Percentiles rank a stretch among this genome's conserved stretches.
Evolutionary conservation across 768 basidiomycete species (phyloP).

Genomic region (Kwoniella dendrophila): DNA sequence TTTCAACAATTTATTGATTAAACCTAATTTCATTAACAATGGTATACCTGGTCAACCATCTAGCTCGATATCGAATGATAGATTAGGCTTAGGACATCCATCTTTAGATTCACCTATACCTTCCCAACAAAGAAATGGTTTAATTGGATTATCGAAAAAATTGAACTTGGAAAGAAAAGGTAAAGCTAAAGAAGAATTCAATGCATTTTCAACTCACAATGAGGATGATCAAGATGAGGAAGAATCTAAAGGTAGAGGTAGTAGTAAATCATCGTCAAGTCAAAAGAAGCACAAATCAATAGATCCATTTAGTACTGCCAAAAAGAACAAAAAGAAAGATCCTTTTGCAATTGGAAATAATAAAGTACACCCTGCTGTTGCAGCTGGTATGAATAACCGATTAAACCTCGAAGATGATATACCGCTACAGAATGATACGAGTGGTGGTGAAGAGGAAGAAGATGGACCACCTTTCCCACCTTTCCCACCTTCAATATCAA

Average conservation of each 20-base stretch:
- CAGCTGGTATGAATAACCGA: not conserved
- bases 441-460: not conserved
- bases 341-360: constrained; percentile 1
- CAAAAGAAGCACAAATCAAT: constrained; percentile 22
- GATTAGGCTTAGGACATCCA: constrained; percentile 44
- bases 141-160: constrained; percentile 11
- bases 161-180: constrained; percentile 14
- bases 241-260: constrained; percentile 30
- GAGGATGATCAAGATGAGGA: constrained; percentile 37
- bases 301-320: constrained; percentile 6
- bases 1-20: no score
- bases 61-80: constrained; percentile 22
- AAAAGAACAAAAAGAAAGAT: constrained; percentile 34
- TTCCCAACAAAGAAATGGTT: constrained; percentile 1
- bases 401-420: not conserved
- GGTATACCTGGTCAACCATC: no score
- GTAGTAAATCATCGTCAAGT: no score
- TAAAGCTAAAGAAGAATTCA: constrained; percentile 14
- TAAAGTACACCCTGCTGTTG: not conserved
- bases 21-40: no score
- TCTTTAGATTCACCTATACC: constrained; percentile 14
- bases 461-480: constrained; percentile 2
- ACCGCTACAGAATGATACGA: not conserved
- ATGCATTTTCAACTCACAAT: constrained; percentile 3
- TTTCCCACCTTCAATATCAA: not conserved